Conservation (phyloP, 1,284 basidiomycete species). For the Wallemia ichthyophaga region DNA sequence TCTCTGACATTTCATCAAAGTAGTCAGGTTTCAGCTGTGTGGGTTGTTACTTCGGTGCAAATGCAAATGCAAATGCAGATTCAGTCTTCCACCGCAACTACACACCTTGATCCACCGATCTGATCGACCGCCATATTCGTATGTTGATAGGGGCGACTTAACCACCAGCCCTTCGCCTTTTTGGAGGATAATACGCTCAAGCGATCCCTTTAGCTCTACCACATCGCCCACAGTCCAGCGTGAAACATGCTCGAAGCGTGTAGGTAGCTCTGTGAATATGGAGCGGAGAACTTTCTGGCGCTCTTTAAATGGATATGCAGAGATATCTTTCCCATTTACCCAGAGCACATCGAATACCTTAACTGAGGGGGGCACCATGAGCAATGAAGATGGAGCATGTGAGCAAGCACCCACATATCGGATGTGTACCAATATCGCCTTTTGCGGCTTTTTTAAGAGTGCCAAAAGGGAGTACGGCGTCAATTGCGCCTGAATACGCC, state of each 20-base stretch:
- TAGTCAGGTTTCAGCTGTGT: conserved; percentile 62
- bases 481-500: conserved; percentile 68
- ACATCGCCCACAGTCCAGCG: conserved; percentile 5
- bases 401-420: conserved; percentile 36
- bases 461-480: conserved; percentile 63
- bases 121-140: conserved; percentile 52
- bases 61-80: not conserved
- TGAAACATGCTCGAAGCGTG: conserved; percentile 3
- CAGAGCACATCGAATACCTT: conserved; percentile 79
- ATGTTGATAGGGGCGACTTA: conserved; percentile 48
- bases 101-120: conserved; percentile 52
- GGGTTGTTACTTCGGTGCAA: not conserved
- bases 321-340: conserved; percentile 26
- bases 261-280: conserved; percentile 3
- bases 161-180: conserved; percentile 74
- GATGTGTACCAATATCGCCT: conserved; percentile 38
- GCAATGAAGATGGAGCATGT: not conserved
- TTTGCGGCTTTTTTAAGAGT: conserved; percentile 63
- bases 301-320: conserved; percentile 15
- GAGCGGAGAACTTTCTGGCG: conserved; percentile 15
- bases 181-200: conserved; percentile 37
- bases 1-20: conserved; percentile 69
- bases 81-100: not conserved
- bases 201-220: conserved; percentile 14
- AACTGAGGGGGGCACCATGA: too few relatives aligned